Evolutionary conservation across 1,139 yeast genomes (phyloP).

Genomic region (Yamadazyma diospyri): DNA sequence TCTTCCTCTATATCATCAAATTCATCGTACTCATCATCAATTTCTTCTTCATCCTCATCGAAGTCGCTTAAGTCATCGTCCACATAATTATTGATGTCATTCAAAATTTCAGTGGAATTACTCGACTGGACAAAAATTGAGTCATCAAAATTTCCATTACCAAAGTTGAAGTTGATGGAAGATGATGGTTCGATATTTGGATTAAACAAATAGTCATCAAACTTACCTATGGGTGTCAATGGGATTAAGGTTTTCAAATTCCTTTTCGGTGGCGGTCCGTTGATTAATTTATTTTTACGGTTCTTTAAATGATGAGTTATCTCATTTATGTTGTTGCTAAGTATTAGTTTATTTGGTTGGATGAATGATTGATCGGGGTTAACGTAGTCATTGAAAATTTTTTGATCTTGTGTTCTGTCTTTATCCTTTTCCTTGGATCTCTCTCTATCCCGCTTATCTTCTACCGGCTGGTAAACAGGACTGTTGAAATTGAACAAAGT

Average conservation of each 20-base stretch:
- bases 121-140: constrained; percentile 29
- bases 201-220: constrained; percentile 37
- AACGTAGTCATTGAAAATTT: constrained; percentile 32
- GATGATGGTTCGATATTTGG: constrained; percentile 46
- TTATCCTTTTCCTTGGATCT: neutral
- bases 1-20: constrained; percentile 5
- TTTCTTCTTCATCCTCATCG: constrained; percentile 32
- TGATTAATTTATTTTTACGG: neutral
- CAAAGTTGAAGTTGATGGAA: constrained; percentile 24
- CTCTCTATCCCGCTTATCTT: neutral
- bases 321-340: constrained; percentile 4
- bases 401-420: constrained; percentile 6
- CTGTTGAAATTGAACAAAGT: constrained; percentile 7
- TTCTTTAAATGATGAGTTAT: constrained; percentile 3
- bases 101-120: constrained; percentile 16
- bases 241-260: constrained; percentile 35
- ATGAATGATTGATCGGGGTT: constrained; percentile 34
- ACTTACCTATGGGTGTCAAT: constrained; percentile 18
- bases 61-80: constrained; percentile 38
- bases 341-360: constrained; percentile 17
- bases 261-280: constrained; percentile 21
- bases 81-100: constrained; percentile 30
- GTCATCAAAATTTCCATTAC: constrained; percentile 17
- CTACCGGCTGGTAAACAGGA: constrained; percentile 2
- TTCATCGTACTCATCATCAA: constrained; percentile 11